Percentiles rank a stretch among this genome's conserved stretches.
Evolutionary conservation across 192 early-diverging fungal genomes (phyloP).

Genomic region (Coemansia sp.): DNA sequence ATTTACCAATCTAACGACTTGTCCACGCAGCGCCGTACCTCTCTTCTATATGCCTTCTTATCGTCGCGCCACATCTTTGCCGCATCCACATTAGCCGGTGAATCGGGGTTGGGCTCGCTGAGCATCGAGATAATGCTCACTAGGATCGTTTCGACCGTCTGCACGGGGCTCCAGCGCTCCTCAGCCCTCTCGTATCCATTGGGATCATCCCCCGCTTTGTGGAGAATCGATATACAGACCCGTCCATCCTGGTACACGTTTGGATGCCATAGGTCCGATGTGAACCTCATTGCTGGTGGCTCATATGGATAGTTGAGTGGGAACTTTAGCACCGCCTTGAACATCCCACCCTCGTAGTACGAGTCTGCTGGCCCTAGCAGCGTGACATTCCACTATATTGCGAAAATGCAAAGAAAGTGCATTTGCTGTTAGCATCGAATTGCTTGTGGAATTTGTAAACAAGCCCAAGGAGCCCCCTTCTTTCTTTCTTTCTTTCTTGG

Average conservation of each 20-base stretch:
- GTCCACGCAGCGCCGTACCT: slow-evolving; percentile 64
- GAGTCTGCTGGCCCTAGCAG: slow-evolving; percentile 88
- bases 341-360: slow-evolving; percentile 92
- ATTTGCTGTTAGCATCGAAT: too few species aligned
- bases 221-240: slow-evolving; percentile 96
- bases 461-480: too few species aligned
- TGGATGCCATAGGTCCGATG: slow-evolving; percentile 90
- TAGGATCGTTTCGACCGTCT: slow-evolving; percentile 92
- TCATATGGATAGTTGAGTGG: slow-evolving; percentile 77
- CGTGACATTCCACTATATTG: slow-evolving; percentile 80
- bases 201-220: slow-evolving; percentile 81
- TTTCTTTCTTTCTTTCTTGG: too few species aligned
- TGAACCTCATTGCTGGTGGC: slow-evolving; percentile 89
- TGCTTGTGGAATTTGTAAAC: too few species aligned
- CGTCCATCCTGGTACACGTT: slow-evolving; percentile 89
- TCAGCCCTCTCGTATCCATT: slow-evolving; percentile 87
- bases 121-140: slow-evolving; percentile 92
- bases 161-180: slow-evolving; percentile 95
- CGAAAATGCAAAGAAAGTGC: neutral
- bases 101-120: slow-evolving; percentile 89
- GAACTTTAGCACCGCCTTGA: slow-evolving; percentile 78
- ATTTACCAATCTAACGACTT: slow-evolving; percentile 48
- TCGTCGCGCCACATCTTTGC: slow-evolving; percentile 84
- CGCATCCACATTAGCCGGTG: slow-evolving; percentile 92
- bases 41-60: slow-evolving; percentile 70